Evolutionary conservation across 768 basidiomycete genomes (phyloP).

Genomic region (Tricholoma terreum): DNA sequence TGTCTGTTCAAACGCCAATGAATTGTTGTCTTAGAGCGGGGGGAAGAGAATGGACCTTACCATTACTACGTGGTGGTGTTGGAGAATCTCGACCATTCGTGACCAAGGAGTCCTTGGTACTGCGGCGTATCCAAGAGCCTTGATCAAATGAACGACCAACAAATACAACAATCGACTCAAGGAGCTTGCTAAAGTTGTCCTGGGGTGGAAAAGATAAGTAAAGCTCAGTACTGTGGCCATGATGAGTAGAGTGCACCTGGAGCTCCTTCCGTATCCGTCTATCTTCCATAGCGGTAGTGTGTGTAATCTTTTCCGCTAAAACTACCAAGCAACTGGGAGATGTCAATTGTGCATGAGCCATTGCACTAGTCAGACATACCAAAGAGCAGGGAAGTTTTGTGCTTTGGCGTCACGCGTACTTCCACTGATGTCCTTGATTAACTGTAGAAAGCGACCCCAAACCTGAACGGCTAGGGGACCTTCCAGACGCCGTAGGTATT

Average conservation of each 20-base stretch:
- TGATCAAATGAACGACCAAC: conserved; percentile 73
- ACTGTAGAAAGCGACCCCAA: conserved; percentile 75
- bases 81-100: conserved; percentile 74
- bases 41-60: conserved; percentile 30
- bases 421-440: conserved; percentile 75
- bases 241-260: conserved; percentile 47
- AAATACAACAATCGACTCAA: conserved; percentile 74
- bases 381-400: conserved; percentile 68
- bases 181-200: conserved; percentile 83
- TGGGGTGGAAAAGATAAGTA: conserved; percentile 21
- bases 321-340: conserved; percentile 65
- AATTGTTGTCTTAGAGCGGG: background rate
- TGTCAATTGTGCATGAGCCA: background rate
- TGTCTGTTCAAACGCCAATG: conserved; percentile 26
- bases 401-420: conserved; percentile 65
- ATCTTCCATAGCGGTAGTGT: conserved; percentile 92
- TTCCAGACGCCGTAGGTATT: conserved; percentile 79
- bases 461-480: conserved; percentile 92
- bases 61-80: conserved; percentile 45
- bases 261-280: conserved; percentile 83
- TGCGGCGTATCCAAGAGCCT: conserved; percentile 75
- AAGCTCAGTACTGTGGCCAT: background rate
- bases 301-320: conserved; percentile 78
- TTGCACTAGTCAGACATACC: conserved; percentile 43
- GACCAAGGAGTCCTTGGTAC: conserved; percentile 57